Evolutionary conservation across 768 basidiomycete species (phyloP), one percentile per base, ranked within the genome.

Genomic region (Russula sp.): DNA sequence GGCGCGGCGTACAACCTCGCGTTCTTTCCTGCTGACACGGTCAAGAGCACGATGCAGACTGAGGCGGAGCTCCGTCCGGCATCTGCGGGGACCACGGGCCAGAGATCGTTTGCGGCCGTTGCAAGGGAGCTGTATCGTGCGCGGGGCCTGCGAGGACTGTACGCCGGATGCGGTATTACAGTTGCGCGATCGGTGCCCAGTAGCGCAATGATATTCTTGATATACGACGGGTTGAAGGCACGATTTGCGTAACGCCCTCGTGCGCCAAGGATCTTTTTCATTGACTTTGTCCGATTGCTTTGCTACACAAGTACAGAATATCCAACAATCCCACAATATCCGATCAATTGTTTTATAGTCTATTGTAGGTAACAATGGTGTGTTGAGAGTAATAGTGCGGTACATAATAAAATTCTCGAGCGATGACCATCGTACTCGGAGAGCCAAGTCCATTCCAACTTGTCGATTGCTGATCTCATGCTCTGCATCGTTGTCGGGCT

Each of bases 31-130:
- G 94, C 94, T 5, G 96, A 98, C 76, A 90, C 91, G 32, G 83
- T 98, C 70, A 98, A 98, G 81, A 91, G 89, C 67, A 83, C 92
- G 63, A 91, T 98, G 73, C 96, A 98, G 79, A 98, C 96, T 0
- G 90, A 89, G 73, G 89, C 90, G 59, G 95, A 97, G 75, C 79
- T 96, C 62, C 79, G 90, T 9, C 84, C 87, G 73, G 79, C 26
- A 75, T 32, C 44, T 13, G 28, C 86, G 73, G 79, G 32, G 75
- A 76, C 22, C 60, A 59, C 14, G 59, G 74, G 42, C 69, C 76
- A 70, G 84, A 72, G 78, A 89, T 79, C 72, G 52, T 69, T 75
- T 75, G 70, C 80, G 81, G 38, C 90, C 85, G 57, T 86, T 20
- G 68, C 84, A 40, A 80, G 73, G 70, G 84, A 84, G 68, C 85